Base-by-base conservation (phyloP, 2,329 filamentous ascomycete species). In the Fusarium penzigii region DNA sequence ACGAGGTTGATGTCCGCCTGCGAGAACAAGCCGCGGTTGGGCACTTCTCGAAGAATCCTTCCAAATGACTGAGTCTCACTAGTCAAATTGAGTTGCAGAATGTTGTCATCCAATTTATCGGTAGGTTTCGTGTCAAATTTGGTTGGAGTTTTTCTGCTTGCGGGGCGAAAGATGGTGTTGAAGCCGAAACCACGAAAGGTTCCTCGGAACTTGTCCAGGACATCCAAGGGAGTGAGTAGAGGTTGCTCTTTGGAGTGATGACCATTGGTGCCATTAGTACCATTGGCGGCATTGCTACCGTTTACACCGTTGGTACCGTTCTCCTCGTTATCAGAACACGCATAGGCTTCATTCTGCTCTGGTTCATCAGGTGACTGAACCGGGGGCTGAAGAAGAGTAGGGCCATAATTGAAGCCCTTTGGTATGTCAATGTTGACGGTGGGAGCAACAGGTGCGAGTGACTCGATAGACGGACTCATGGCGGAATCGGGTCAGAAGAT, bases 61-160 rank as follows among this genome's bases (percentile, higher is more conserved):
- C 56, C 57, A 47, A 76, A 76, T 1, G 56, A 54, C 53, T 69
- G 53, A 0, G 62, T 64, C 51, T 76, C 74, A 4, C 56, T 58
- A 3, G 72, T 75, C 2, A 76, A 63, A 42, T 74, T 75, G 29
- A 75, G 62, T 29, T 75, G 65, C 14, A 75, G 52, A 25, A 73
- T 57, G 47, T 72, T 71, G 46, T 68, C 63, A 36, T 56, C 57
- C 0, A 53, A 42, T 8, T 49, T 44, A 4, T 44, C 29, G 5
- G 59, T 48, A 5, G 62, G 48, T n/a, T 57, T 13, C 51, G 7
- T 39, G 5, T 53, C 42, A 3, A 58, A 44, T 3, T 42, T 42
- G 14, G 63, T 68, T 3, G 57, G 62, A 2, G 55, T 62, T 3
- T 44, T 61, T 2, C 48, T 58, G 20, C 58, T 66, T 36, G 66